These are phyloP conservation scores for Mycena rosella DNA, from an alignment of 768 basidiomycete genomes.

Conservation along the genomic window DNA sequence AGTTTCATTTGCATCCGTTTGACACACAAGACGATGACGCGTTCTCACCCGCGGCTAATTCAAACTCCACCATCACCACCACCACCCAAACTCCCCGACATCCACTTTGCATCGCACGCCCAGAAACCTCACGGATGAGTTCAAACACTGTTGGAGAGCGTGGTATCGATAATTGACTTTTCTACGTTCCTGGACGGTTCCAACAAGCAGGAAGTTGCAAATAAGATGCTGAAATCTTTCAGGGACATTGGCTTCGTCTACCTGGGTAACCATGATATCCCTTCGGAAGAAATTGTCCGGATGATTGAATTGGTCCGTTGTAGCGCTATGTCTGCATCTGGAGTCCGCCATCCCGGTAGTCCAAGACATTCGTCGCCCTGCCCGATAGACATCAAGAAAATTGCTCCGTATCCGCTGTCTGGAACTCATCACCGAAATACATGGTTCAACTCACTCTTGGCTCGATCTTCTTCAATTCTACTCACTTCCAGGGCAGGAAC, in stretches of 20 bases:
- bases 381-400: constrained; percentile 46
- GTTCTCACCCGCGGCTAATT: too few relatives aligned
- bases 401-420: constrained; percentile 51
- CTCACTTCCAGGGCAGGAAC: constrained; percentile 48
- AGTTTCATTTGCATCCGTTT: too few relatives aligned
- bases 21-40: too few relatives aligned
- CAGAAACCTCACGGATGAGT: too few relatives aligned
- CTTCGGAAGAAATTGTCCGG: constrained; percentile 41
- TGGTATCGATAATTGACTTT: constrained; percentile 41
- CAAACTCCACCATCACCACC: too few relatives aligned
- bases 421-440: constrained; percentile 49
- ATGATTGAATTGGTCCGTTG: constrained; percentile 49
- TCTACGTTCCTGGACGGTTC: constrained; percentile 45
- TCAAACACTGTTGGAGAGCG: too few relatives aligned
- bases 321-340: neutral
- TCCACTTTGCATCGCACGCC: too few relatives aligned
- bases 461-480: constrained; percentile 26
- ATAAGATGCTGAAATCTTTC: constrained; percentile 46
- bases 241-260: constrained; percentile 49
- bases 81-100: too few relatives aligned
- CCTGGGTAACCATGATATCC: constrained; percentile 47
- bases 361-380: constrained; percentile 46
- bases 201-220: constrained; percentile 44
- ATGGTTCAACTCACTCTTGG: neutral
- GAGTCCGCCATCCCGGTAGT: constrained; percentile 32